Conservation (phyloP, 2,329 filamentous ascomycete species). For the Fusarium acutatum region DNA sequence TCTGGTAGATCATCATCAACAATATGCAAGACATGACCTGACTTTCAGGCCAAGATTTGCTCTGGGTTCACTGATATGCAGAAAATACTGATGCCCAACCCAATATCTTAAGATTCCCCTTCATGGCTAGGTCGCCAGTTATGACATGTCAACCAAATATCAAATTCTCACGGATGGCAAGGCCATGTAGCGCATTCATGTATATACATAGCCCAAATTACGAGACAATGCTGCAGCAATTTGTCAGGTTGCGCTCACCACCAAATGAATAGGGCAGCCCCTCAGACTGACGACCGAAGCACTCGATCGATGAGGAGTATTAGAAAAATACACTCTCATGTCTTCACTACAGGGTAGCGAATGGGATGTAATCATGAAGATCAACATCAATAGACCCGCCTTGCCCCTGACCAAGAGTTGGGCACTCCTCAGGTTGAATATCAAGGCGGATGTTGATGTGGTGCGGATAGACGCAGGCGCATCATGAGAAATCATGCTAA, state of each 20-base stretch:
- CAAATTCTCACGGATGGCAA: neutral
- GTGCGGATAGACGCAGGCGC: conserved; percentile 1
- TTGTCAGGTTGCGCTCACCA: neutral
- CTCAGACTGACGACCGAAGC: neutral
- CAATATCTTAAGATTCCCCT: neutral
- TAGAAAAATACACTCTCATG: neutral
- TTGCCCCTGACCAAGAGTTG: conserved; percentile 24
- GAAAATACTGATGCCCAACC: neutral
- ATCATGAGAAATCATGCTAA: conserved; percentile 1
- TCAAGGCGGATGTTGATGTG: conserved; percentile 2
- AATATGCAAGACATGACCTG: neutral
- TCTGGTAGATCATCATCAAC: conserved; percentile 5
- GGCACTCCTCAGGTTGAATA: conserved; percentile 2
- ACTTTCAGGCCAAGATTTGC: neutral
- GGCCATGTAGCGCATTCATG: neutral
- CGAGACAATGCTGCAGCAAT: neutral
- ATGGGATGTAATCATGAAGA: conserved; percentile 5
- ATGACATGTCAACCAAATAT: neutral
- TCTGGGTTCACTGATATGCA: neutral
- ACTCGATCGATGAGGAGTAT: neutral
- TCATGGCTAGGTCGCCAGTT: neutral
- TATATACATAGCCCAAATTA: neutral
- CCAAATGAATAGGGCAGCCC: neutral
- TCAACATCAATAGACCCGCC: conserved; percentile 14
- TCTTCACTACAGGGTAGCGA: conserved; percentile 24